phyloP scores from a whole-genome alignment of 192 early-diverging fungal genomes.

The Coemansia sp. region DNA sequence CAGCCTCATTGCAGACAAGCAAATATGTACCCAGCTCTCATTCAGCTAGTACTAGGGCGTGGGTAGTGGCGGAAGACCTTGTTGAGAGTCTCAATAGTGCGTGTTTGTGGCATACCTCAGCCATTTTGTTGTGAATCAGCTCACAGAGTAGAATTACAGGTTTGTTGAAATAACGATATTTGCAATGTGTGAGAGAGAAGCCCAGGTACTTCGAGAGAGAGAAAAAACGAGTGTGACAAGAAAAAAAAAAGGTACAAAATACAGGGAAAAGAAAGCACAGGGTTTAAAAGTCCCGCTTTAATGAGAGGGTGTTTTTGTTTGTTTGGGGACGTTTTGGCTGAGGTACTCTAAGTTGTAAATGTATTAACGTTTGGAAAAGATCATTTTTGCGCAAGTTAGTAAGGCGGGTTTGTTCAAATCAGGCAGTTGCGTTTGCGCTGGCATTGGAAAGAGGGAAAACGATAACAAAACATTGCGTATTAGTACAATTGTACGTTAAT shows the following conservation, averaged over 20 bases:
- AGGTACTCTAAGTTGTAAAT: no score
- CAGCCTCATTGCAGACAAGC: not conserved
- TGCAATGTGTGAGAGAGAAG: not conserved
- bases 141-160: not conserved
- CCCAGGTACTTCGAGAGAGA: not conserved
- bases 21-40: not conserved
- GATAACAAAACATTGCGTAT: no score
- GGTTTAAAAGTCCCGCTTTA: not conserved
- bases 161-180: not conserved
- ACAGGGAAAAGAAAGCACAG: not conserved
- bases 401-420: no score
- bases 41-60: not conserved
- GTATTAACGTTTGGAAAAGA: no score
- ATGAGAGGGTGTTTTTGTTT: no score
- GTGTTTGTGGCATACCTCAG: slow-evolving; percentile 1
- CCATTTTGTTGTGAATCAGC: not conserved
- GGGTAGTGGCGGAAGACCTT: not conserved
- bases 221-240: not conserved
- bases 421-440: no score
- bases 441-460: no score
- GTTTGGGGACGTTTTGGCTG: no score
- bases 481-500: no score
- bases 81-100: not conserved
- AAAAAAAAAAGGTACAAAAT: not conserved
- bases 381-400: no score